phyloP scores from a whole-genome alignment of 441 rosid genomes.

The Jatropha multifida region DNA sequence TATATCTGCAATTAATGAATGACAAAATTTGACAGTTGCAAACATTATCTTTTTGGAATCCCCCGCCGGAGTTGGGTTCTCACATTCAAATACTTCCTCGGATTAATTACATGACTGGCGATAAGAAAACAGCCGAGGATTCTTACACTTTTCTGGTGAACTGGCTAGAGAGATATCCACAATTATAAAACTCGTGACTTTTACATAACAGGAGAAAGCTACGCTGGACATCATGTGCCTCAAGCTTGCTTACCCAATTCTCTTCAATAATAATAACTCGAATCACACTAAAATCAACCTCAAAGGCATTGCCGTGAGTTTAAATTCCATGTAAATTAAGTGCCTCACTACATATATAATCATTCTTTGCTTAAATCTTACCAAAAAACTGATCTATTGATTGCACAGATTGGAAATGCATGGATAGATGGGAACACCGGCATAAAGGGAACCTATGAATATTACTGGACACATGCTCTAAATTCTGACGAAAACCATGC shows the following conservation, averaged over 20 bases:
- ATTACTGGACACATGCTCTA: slow-evolving; percentile 40
- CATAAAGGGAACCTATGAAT: slow-evolving; percentile 31
- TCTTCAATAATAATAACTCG: slow-evolving; percentile 22
- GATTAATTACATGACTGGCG: slow-evolving; percentile 36
- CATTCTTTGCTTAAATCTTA: background rate
- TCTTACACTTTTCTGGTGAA: slow-evolving; percentile 40
- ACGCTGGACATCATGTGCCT: slow-evolving; percentile 47
- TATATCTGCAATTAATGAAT: background rate
- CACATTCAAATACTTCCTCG: slow-evolving; percentile 36
- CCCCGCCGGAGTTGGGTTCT: slow-evolving; percentile 46
- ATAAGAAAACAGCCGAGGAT: slow-evolving; percentile 37
- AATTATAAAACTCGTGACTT: slow-evolving; percentile 36
- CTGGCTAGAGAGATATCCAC: slow-evolving; percentile 45
- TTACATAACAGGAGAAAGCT: slow-evolving; percentile 43
- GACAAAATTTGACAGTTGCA: slow-evolving; percentile 30
- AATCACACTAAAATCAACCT: slow-evolving; percentile 35
- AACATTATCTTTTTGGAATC: slow-evolving; percentile 47
- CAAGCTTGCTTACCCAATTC: slow-evolving; percentile 39
- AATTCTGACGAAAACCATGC: slow-evolving; percentile 39
- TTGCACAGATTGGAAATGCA: slow-evolving; percentile 43
- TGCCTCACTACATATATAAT: background rate
- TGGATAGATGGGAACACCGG: slow-evolving; percentile 28
- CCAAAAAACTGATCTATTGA: background rate
- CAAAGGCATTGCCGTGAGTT: slow-evolving; percentile 44
- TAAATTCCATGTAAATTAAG: background rate